Base-by-base conservation (phyloP, 768 basidiomycete genomes). In the Austroboletus eburneus region DNA sequence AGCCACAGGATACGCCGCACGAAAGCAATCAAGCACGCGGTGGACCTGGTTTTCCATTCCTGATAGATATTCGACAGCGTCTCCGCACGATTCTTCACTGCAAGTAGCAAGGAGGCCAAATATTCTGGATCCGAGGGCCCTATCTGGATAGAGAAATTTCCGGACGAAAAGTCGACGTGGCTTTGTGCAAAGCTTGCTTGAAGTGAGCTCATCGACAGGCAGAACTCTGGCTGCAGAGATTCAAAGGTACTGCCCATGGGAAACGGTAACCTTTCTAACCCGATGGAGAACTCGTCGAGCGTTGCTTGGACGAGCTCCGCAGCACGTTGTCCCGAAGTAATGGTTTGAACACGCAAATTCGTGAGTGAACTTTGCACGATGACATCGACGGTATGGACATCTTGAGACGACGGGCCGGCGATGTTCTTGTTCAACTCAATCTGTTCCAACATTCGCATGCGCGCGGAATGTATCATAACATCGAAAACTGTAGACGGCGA, bases 1-100 rank as follows among this genome's bases (percentile, higher is more conserved):
- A 68, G 68, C 47, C 66, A 60, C 42, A 88, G 69, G 40, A 85
- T 72, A 35, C 69, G 66, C 40, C 69, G 66, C 18, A 84, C 65
- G 17, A 77, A 62, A n/a, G 58, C 55, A 43, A 64, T 68, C 36
- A 69, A 68, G n/a, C 62, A 61, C 6, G 58, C 51, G 4, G 64
- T 62, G 13, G 52, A 63, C 42, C 66, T 56, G 9, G 57, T 48
- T 17, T 57, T 55, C 61, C 69, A 69, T 20, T 60, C 61, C 42
- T 61, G 60, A 46, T 59, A 39, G 12, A 66, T 45, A 27, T 32
- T 43, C 4, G 39, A 55, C 14, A 69, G 20, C 25, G 37, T 42
- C 17, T 24, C 44, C 18, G 27, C 37, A 23, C 48, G 57, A 25
- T 45, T 52, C 30, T 52, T 57, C 20, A 35, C 17, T 0, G 54